These are phyloP conservation scores for Fusarium nelsonii DNA, from an alignment of 2,329 filamentous ascomycete genomes.

Conservation along the genomic window DNA sequence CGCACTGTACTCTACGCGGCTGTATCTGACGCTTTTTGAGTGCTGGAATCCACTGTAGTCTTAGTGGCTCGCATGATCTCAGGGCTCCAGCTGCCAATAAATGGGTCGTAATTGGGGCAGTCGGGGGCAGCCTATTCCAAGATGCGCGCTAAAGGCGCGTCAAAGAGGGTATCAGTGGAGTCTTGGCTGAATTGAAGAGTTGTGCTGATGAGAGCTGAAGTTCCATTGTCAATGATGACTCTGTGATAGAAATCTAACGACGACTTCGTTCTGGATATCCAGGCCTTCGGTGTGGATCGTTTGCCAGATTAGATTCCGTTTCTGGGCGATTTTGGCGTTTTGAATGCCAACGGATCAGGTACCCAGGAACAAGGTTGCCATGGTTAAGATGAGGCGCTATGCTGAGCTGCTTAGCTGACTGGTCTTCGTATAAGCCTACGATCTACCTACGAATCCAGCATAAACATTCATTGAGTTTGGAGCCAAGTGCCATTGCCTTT, in stretches of 20 bases:
- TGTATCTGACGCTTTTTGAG: constrained; percentile 34
- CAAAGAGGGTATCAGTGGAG: constrained; percentile 31
- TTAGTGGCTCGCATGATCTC: constrained; percentile 32
- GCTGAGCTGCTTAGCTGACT: constrained; percentile 31
- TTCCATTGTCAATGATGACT: background rate
- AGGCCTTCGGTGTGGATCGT: background rate
- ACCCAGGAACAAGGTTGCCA: constrained; percentile 43
- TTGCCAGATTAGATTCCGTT: constrained; percentile 6
- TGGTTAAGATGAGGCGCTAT: constrained; percentile 43
- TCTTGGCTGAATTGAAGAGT: constrained; percentile 11
- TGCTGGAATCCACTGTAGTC: constrained; percentile 38
- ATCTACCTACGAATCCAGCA: constrained; percentile 24
- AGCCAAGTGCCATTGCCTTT: background rate
- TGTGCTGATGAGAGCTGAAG: constrained; percentile 15
- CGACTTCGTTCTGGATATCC: background rate
- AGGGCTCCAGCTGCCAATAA: constrained; percentile 26
- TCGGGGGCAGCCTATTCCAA: constrained; percentile 40
- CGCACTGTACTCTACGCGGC: constrained; percentile 43
- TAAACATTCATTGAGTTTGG: constrained; percentile 6
- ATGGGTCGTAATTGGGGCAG: constrained; percentile 33
- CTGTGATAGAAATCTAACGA: background rate
- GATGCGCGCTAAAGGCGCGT: constrained; percentile 43
- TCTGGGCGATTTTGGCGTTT: constrained; percentile 10
- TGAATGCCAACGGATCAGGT: constrained; percentile 33
- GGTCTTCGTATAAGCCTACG: background rate